Percentiles rank a stretch among this genome's conserved stretches.
Evolutionary conservation across 768 basidiomycete species (phyloP).

Genomic region (Russula sp.): DNA sequence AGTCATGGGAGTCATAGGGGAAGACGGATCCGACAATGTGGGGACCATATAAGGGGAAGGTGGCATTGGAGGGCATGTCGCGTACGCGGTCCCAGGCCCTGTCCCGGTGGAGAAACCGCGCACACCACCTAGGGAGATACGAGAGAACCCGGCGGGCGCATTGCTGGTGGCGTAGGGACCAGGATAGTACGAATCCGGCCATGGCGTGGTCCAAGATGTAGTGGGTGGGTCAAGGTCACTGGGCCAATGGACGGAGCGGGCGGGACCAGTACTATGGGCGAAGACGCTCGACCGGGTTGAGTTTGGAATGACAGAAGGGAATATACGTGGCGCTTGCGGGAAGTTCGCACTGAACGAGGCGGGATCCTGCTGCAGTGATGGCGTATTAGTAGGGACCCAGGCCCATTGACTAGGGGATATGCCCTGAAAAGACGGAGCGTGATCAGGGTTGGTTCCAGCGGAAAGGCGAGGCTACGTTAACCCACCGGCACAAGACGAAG

Average conservation of each 20-base stretch:
- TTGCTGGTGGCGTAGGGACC: background rate
- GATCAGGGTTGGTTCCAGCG: background rate
- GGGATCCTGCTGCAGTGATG: slow-evolving; percentile 5
- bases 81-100: background rate
- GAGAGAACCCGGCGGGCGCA: background rate
- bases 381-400: background rate
- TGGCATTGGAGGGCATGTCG: background rate
- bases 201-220: background rate
- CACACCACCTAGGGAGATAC: background rate
- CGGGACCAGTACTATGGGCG: slow-evolving; percentile 7
- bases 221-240: slow-evolving; percentile 1
- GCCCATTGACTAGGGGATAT: slow-evolving; percentile 2
- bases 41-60: background rate
- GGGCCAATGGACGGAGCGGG: slow-evolving; percentile 17
- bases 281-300: slow-evolving; percentile 12
- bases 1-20: background rate
- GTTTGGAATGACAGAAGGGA: slow-evolving; percentile 10
- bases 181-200: background rate
- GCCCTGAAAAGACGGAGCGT: background rate
- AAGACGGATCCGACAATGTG: background rate
- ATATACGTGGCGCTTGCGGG: slow-evolving; percentile 13
- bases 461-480: background rate
- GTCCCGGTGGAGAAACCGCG: background rate
- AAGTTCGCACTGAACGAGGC: slow-evolving; percentile 8
- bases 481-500: slow-evolving; percentile 16